A percentile compares a stretch with the other conserved stretches of the same genome.
Conservation (phyloP, 176 grass and related monocot genomes). For the Saccharum officinarum region DNA sequence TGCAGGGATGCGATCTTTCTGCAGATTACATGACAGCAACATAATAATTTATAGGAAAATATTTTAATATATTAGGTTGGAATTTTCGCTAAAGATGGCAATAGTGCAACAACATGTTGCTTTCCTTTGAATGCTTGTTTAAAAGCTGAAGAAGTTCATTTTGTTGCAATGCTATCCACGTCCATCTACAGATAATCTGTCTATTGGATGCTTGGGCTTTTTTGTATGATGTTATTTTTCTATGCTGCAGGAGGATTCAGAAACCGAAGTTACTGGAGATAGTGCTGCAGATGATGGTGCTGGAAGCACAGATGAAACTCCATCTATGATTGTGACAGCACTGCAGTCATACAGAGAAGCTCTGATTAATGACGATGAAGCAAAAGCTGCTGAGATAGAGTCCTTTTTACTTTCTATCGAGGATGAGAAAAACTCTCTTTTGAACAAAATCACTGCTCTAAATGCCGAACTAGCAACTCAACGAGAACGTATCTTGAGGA, state of each 20-base stretch:
- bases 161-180: background rate
- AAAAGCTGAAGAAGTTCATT: background rate
- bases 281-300: constrained; percentile 37
- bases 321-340: constrained; percentile 49
- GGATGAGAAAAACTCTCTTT: constrained; percentile 67
- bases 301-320: constrained; percentile 49
- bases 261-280: constrained; percentile 51
- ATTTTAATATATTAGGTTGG: background rate
- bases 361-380: constrained; percentile 55
- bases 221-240: constrained; percentile 4
- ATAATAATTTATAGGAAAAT: background rate
- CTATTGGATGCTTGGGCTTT: background rate
- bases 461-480: constrained; percentile 65
- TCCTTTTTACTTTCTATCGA: constrained; percentile 72
- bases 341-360: constrained; percentile 82
- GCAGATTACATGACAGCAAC: constrained; percentile 10
- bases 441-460: constrained; percentile 54
- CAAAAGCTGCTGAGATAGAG: constrained; percentile 72
- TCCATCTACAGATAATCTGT: background rate
- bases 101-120: background rate
- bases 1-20: background rate
- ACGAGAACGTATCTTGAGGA: constrained; percentile 74
- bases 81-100: constrained; percentile 10
- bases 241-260: constrained; percentile 56
- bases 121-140: background rate